phyloP scores from a whole-genome alignment of 768 basidiomycete genomes.

The Trametes gibbosa region DNA sequence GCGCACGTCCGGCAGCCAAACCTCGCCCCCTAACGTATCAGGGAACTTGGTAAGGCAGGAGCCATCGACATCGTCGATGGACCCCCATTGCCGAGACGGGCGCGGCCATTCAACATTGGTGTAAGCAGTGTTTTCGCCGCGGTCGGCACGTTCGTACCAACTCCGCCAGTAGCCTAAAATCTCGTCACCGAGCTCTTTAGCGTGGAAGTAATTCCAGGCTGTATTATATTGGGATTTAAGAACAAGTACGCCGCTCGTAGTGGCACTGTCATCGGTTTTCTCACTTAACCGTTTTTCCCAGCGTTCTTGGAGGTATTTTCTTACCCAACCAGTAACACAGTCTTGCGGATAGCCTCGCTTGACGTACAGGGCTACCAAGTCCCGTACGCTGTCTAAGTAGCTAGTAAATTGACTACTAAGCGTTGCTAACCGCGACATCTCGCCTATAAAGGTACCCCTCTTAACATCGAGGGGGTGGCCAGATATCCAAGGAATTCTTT shows the following conservation, averaged over 20 bases:
- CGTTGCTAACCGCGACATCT: slow-evolving; percentile 22
- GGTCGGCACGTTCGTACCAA: slow-evolving; percentile 9
- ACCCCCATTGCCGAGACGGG: background rate
- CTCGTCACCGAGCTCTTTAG: slow-evolving; percentile 29
- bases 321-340: slow-evolving; percentile 27
- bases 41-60: background rate
- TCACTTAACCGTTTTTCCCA: slow-evolving; percentile 29
- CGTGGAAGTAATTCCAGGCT: slow-evolving; percentile 35
- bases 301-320: slow-evolving; percentile 25
- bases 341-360: slow-evolving; percentile 31
- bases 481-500: slow-evolving; percentile 20
- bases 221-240: slow-evolving; percentile 33
- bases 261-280: background rate
- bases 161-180: slow-evolving; percentile 27
- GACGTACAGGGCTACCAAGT: slow-evolving; percentile 28
- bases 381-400: slow-evolving; percentile 29
- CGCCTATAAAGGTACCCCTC: slow-evolving; percentile 20
- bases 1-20: background rate
- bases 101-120: background rate
- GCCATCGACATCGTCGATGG: background rate
- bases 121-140: background rate
- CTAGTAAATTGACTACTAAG: slow-evolving; percentile 27
- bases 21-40: background rate
- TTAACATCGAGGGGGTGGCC: slow-evolving; percentile 16
- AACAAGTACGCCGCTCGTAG: slow-evolving; percentile 30